phyloP scores from a whole-genome alignment of 352 stramenopile species.

The Globisporangium heterothallicum region DNA sequence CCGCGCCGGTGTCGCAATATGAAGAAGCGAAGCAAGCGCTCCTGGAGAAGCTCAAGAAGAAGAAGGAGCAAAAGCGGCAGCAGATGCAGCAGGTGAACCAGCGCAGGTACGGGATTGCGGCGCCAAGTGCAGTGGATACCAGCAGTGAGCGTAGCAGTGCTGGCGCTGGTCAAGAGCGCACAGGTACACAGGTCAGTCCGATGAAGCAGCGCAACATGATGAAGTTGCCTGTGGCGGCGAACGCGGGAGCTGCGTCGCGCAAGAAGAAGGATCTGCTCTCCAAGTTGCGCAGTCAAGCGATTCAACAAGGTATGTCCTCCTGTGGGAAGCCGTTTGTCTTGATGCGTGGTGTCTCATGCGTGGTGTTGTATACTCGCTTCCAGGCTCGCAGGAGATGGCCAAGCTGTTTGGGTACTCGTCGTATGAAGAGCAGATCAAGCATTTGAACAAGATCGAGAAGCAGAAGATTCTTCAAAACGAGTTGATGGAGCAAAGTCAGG shows the following conservation, averaged over 20 bases:
- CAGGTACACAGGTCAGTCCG: conserved; percentile 23
- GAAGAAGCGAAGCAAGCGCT: conserved; percentile 52
- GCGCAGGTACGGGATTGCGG: conserved; percentile 31
- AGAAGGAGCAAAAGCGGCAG: conserved; percentile 48
- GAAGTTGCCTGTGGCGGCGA: conserved; percentile 47
- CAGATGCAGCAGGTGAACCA: conserved; percentile 47
- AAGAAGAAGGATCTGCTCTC: conserved; percentile 65
- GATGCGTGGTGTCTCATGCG: too few relatives aligned
- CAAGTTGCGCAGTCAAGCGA: conserved; percentile 49
- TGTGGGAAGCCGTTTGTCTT: too few relatives aligned
- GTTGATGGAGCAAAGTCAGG: conserved; percentile 24
- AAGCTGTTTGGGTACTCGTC: conserved; percentile 74
- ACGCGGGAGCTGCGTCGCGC: conserved; percentile 16
- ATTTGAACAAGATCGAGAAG: conserved; percentile 64
- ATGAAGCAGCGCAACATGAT: conserved; percentile 32
- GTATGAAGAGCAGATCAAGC: conserved; percentile 64
- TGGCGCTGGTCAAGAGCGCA: neutral
- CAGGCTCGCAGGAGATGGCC: conserved; percentile 50
- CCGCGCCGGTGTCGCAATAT: conserved; percentile 31
- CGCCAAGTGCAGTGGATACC: neutral
- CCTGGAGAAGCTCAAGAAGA: conserved; percentile 56
- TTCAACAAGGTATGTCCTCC: conserved; percentile 37
- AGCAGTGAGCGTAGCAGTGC: neutral
- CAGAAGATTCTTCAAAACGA: conserved; percentile 50
- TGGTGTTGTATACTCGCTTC: neutral